These are phyloP conservation scores for Sphagnurus paluster DNA, from an alignment of 1,284 basidiomycete genomes.

Conservation along the genomic window DNA sequence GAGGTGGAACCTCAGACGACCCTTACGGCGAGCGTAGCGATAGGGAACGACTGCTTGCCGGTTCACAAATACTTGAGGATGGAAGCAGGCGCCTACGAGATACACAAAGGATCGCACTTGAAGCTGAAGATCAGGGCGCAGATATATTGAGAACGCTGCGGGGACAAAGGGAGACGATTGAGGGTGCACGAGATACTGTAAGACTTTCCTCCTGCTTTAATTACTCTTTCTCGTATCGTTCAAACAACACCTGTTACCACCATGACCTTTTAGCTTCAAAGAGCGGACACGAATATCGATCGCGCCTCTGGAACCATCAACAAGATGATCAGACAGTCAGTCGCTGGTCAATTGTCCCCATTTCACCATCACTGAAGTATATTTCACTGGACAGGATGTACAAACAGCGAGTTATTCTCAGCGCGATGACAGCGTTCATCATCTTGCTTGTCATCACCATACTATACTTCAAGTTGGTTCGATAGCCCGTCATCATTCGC, in stretches of 20 bases:
- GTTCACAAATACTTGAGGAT: conserved; percentile 68
- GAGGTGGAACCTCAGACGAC: conserved; percentile 55
- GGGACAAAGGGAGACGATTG: conserved; percentile 90
- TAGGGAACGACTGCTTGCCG: conserved; percentile 69
- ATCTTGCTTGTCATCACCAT: conserved; percentile 39
- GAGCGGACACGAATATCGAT: conserved; percentile 43
- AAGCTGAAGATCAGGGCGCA: conserved; percentile 91
- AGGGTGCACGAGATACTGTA: conserved; percentile 86
- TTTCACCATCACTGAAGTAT: neutral
- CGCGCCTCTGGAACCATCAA: conserved; percentile 43
- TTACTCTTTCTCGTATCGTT: neutral
- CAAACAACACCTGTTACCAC: neutral
- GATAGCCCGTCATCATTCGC: too few relatives aligned
- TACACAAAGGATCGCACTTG: conserved; percentile 86
- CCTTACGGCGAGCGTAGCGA: conserved; percentile 67
- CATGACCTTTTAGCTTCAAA: conserved; percentile 30
- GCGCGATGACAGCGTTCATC: conserved; percentile 38
- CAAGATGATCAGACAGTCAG: conserved; percentile 47
- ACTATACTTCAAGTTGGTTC: conserved; percentile 45
- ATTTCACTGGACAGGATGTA: conserved; percentile 38
- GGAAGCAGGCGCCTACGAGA: conserved; percentile 76
- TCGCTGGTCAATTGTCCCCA: conserved; percentile 3
- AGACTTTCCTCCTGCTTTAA: conserved; percentile 21
- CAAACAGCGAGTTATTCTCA: conserved; percentile 40
- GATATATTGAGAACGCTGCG: conserved; percentile 85